Percentiles rank a stretch among this genome's conserved stretches.
Evolutionary conservation across 2,329 filamentous ascomycete species (phyloP).

Genomic region (Fusarium lyarnte): DNA sequence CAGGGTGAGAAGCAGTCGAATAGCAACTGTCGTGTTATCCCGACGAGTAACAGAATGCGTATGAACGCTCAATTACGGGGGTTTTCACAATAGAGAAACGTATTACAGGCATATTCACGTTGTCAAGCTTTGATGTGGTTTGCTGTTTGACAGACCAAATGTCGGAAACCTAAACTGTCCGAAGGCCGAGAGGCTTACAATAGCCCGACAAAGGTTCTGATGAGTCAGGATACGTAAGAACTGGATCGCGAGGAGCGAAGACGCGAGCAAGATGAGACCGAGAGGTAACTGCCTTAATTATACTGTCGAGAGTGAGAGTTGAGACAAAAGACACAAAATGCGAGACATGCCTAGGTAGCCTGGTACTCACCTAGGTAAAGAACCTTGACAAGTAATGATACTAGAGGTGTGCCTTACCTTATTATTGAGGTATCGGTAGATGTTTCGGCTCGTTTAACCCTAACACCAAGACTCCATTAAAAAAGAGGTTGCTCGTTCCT

Average conservation of each 20-base stretch:
- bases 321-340: constrained; percentile 6
- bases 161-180: constrained; percentile 34
- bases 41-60: background rate
- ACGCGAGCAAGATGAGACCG: constrained; percentile 6
- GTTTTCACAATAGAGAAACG: constrained; percentile 8
- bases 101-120: constrained; percentile 18
- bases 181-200: constrained; percentile 38
- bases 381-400: background rate
- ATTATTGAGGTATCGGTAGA: background rate
- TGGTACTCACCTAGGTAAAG: background rate
- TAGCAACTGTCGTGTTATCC: background rate
- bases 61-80: constrained; percentile 3
- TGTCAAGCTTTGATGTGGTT: constrained; percentile 36
- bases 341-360: background rate
- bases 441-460: constrained; percentile 8
- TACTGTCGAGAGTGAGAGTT: background rate
- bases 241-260: constrained; percentile 3
- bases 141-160: constrained; percentile 14
- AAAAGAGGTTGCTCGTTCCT: background rate
- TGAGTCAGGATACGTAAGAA: constrained; percentile 29
- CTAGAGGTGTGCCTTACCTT: background rate
- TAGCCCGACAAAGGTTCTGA: constrained; percentile 26
- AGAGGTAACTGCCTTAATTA: background rate
- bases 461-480: background rate
- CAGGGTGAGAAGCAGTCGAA: background rate